Base-by-base conservation (phyloP, 2,329 filamentous ascomycete species). In the Trichoderma sp. region DNA sequence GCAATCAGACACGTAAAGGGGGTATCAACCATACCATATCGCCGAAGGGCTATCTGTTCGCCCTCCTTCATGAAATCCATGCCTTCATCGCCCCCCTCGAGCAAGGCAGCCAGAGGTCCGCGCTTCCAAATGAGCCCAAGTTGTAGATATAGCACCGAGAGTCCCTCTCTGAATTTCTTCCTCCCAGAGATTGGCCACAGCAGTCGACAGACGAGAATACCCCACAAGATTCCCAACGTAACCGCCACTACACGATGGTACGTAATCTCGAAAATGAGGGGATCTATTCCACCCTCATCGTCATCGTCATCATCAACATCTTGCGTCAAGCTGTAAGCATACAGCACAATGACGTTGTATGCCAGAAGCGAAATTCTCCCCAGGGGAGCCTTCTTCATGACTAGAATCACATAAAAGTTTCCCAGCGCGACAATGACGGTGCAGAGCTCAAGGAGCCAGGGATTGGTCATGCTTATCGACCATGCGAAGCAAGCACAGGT, bases 61-160 rank as follows among this genome's bases (percentile, higher is more conserved):
- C 92, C 91, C n/a, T 95, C 90, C 77, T 93, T 93, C 89, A 98
- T 95, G 83, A 97, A 98, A 6, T 91, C 90, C 45, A 88, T 85
- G 4, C 87, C 86, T 76, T 85, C 86, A 78, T 90, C 86, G 77
- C 90, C 86, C 76, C 88, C 91, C 63, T 91, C 88, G 1, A 92
- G 86, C 74, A 98, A 88, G 7, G 92, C 91, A 5, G 93, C 93
- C 29, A 99, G 87, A 0, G 97, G 97, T 9, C 97, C 96, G 62
- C 95, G 91, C 85, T 96, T 97, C 97, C 97, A 99, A 78, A 98
- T 95, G 41, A 99, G 89, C 18, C 95, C 94, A 91, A 99, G 95
- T 75, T 97, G 94, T 7, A 99, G 88, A 90, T 97, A 98, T 14
- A 99, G 87, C n/a, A 98, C 88, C 33, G 94, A 94, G 12, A 98